phyloP scores from a whole-genome alignment of 108 stramenopile species.

The Hondaea fermentalgiana region DNA sequence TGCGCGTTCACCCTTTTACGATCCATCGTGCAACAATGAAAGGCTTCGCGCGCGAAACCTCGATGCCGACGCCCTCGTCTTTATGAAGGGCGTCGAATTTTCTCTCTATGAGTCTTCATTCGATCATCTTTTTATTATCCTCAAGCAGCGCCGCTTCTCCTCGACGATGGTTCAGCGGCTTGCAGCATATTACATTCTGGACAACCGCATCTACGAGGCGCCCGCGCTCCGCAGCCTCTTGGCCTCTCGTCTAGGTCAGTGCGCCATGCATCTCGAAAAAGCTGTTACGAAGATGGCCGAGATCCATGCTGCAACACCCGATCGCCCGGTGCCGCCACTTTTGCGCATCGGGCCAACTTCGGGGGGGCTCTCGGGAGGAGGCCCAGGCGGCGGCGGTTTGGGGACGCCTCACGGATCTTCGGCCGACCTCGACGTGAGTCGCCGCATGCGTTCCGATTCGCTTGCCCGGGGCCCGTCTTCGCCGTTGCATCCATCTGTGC shows the following conservation, averaged over 20 bases:
- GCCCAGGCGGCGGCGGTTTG: no score
- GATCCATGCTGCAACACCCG: neutral
- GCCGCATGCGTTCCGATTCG: no score
- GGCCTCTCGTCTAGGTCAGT: neutral
- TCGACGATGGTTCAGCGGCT: neutral
- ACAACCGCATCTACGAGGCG: constrained; percentile 1
- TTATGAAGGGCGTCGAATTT: constrained; percentile 9
- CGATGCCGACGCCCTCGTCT: constrained; percentile 28
- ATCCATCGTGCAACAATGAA: neutral
- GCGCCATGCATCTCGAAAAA: neutral
- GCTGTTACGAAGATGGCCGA: neutral
- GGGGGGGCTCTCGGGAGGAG: no score
- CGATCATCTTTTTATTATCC: neutral
- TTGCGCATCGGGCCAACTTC: neutral
- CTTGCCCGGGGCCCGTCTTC: no score
- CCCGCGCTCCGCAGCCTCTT: neutral
- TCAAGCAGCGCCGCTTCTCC: neutral
- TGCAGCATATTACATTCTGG: neutral
- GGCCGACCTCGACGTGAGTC: no score
- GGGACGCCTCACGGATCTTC: no score
- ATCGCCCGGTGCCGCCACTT: neutral
- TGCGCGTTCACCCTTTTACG: neutral
- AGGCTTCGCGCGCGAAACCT: constrained; percentile 14
- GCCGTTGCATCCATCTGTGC: no score
- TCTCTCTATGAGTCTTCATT: neutral